These are phyloP conservation scores for Geosmithia flava DNA, from an alignment of 2,329 filamentous ascomycete genomes.

Conservation along the genomic window DNA sequence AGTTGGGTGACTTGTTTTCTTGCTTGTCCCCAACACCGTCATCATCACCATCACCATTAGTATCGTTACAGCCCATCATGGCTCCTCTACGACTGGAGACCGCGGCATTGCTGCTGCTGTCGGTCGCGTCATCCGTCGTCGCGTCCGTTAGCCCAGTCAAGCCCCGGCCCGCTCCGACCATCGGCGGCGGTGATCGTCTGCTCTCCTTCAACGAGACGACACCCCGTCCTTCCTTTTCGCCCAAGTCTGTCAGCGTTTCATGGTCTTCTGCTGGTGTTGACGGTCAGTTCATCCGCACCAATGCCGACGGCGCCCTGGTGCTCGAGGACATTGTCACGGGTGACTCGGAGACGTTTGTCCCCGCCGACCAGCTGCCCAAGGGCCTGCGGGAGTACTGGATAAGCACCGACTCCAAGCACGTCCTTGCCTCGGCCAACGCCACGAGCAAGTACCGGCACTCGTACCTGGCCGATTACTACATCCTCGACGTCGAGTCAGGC, in stretches of 20 bases:
- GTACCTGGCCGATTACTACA: conserved; percentile 54
- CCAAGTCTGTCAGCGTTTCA: conserved; percentile 32
- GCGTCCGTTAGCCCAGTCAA: conserved; percentile 22
- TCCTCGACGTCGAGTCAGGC: conserved; percentile 48
- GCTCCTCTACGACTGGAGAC: not conserved
- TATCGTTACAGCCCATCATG: not conserved
- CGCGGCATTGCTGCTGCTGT: not conserved
- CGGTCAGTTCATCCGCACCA: conserved; percentile 46
- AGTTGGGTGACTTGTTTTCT: not conserved
- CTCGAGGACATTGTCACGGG: conserved; percentile 50
- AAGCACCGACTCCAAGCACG: conserved; percentile 42
- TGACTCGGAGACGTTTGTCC: conserved; percentile 42
- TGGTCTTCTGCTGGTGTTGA: conserved; percentile 49
- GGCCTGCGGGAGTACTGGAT: conserved; percentile 48
- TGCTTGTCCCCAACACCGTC: not conserved
- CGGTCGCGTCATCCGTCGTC: conserved; percentile 8
- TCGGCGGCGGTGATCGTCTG: conserved; percentile 41
- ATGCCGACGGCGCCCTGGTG: conserved; percentile 37
- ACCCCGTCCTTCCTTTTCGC: conserved; percentile 27
- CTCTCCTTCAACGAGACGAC: conserved; percentile 50
- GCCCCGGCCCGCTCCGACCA: conserved; percentile 40
- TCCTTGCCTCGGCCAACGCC: conserved; percentile 52
- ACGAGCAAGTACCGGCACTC: conserved; percentile 59
- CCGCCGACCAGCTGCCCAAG: conserved; percentile 42
- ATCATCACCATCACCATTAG: not conserved